Evolutionary conservation across 768 basidiomycete genomes (phyloP).

Genomic region (Calvatia gigantea): DNA sequence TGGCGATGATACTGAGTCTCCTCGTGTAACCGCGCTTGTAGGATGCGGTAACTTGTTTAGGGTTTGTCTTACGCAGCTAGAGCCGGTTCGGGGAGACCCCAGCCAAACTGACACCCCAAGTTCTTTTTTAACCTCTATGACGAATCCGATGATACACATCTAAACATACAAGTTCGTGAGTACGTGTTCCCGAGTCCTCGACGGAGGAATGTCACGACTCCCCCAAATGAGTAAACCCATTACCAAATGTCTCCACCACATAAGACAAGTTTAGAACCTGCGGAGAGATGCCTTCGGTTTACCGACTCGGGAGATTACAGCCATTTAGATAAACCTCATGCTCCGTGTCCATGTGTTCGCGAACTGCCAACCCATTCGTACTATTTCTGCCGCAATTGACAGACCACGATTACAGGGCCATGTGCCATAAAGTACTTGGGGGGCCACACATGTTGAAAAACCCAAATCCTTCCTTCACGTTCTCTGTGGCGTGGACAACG

Average conservation of each 20-base stretch:
- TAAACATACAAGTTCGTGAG: not conserved
- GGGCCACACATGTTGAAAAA: not conserved
- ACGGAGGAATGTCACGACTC: not conserved
- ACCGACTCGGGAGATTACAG: not conserved
- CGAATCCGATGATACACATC: not conserved
- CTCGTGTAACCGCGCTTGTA: too few species aligned
- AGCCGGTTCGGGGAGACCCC: not conserved
- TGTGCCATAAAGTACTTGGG: not conserved
- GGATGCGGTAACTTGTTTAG: too few species aligned
- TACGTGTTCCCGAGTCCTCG: not conserved
- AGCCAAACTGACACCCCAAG: not conserved
- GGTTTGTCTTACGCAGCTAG: too few species aligned
- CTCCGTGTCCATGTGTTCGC: constrained; percentile 1
- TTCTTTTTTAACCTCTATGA: not conserved
- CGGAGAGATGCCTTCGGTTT: too few species aligned
- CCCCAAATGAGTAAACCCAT: too few species aligned
- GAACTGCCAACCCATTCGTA: not conserved
- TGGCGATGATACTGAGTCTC: too few species aligned
- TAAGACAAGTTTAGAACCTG: too few species aligned
- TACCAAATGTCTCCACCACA: too few species aligned
- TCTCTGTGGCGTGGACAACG: constrained; percentile 6
- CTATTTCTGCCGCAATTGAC: constrained; percentile 2
- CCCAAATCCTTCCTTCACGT: not conserved
- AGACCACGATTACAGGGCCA: not conserved
- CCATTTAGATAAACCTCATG: not conserved